Base-by-base conservation (phyloP, 306 rosid genomes). In the Bauhinia variegata region DNA sequence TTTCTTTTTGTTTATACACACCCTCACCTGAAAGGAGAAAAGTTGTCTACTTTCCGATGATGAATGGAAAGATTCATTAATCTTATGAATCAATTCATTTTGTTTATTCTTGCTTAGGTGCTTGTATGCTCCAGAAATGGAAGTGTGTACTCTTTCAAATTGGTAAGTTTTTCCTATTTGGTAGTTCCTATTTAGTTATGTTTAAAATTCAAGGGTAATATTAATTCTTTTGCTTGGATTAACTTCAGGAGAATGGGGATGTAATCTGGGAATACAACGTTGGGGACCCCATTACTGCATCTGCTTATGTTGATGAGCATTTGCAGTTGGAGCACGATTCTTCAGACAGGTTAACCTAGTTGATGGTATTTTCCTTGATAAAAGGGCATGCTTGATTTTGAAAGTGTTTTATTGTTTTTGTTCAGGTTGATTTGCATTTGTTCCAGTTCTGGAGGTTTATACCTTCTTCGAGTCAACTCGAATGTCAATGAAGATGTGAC, bases 111-210 rank as follows among this genome's bases (percentile, higher is more conserved):
- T 36, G 58, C 11, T 28, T 76, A 92, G 97, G 96, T 77, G 52
- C 80, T 92, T 57, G 61, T 89, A 49, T 89, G 98, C 74, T 85
- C 91, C 70, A 85, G 98, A 76, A 76, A 83, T 60, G 98, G 98
- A 73, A 78, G 79, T 54, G 79, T 92, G 49, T 85, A 80, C 80
- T 89, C 91, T 1, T 82, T 89, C 78, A 73, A 87, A 60, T 75
- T 54, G 81, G 98, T 92, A 65, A 85, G 41, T 36, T 14, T 34
- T 44, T 11, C 28, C 11, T 54, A 63, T 15, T 64, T 54, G 57
- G 51, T 49, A 10, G 52, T 15, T 67, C 63, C 48, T 23, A 33
- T 41, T 42, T 48, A 37, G 6, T 36, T 1, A 8, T 36, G 41
- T 5, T 36, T 36, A 11, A 11, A 52, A 23, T 31, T 18, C 8